phyloP scores from a whole-genome alignment of 768 basidiomycete species.

The Dacryopinax primogenitus region DNA sequence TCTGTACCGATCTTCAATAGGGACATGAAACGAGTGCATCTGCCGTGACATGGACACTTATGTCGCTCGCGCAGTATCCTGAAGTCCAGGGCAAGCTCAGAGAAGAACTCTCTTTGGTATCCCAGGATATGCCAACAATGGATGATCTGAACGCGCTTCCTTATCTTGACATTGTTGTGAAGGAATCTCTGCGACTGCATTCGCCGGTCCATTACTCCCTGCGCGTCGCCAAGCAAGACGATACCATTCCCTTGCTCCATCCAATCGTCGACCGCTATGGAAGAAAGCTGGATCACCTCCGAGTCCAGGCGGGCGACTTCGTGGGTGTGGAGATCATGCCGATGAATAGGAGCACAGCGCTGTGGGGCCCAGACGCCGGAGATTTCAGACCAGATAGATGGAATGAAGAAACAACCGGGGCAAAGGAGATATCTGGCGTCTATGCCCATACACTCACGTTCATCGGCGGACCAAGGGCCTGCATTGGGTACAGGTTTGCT shows the following conservation, averaged over 20 bases:
- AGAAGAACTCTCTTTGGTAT: conserved; percentile 37
- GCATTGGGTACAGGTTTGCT: conserved; percentile 9
- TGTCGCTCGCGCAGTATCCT: conserved; percentile 37
- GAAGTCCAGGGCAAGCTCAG: conserved; percentile 40
- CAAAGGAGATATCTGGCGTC: conserved; percentile 6
- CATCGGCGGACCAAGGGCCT: conserved; percentile 12
- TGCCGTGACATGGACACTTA: conserved; percentile 26
- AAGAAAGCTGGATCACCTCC: conserved; percentile 5
- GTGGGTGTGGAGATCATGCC: conserved; percentile 32
- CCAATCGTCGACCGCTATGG: conserved; percentile 11
- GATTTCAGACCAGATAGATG: conserved; percentile 29
- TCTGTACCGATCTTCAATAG: background rate
- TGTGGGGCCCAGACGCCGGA: conserved; percentile 43
- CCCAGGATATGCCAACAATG: conserved; percentile 11
- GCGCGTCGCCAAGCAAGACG: conserved; percentile 14
- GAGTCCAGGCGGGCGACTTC: conserved; percentile 10
- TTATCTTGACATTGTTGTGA: conserved; percentile 24
- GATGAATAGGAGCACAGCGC: conserved; percentile 37
- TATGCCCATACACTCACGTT: conserved; percentile 12
- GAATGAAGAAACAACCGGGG: background rate
- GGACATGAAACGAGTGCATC: conserved; percentile 26
- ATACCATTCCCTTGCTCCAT: conserved; percentile 29
- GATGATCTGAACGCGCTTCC: conserved; percentile 23
- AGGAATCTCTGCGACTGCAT: conserved; percentile 18
- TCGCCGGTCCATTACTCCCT: conserved; percentile 21